Evolutionary conservation across 1,284 basidiomycete species (phyloP).

Genomic region (Heterobasidion irregulare): DNA sequence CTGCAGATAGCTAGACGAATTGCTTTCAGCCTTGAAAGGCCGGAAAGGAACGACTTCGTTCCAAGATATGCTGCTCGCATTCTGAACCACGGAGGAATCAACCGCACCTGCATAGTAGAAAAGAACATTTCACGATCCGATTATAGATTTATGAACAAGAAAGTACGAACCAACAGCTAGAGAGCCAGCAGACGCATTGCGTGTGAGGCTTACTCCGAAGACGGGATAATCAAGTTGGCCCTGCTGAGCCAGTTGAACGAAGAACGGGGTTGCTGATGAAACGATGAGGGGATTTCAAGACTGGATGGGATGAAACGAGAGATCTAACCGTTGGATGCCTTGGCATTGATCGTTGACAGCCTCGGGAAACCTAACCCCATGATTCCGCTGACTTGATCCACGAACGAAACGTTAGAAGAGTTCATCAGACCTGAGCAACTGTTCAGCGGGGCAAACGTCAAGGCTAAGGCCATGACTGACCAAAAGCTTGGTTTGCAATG

Average conservation of each 20-base stretch:
- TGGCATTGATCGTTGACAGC: conserved; percentile 48
- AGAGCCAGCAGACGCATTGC: conserved; percentile 44
- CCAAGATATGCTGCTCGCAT: conserved; percentile 57
- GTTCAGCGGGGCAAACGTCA: not conserved
- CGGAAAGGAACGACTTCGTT: conserved; percentile 66
- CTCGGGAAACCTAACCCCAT: conserved; percentile 70
- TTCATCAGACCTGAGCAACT: conserved; percentile 43
- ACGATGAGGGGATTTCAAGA: not conserved
- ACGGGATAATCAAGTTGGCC: conserved; percentile 65
- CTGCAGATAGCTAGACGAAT: conserved; percentile 67
- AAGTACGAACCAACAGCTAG: conserved; percentile 47
- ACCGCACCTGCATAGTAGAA: conserved; percentile 46
- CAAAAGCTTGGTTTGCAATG: conserved; percentile 53
- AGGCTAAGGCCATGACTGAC: conserved; percentile 27
- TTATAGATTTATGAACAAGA: not conserved
- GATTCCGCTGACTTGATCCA: conserved; percentile 58
- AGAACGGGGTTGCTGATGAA: conserved; percentile 52
- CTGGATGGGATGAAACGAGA: not conserved
- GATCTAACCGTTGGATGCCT: conserved; percentile 38
- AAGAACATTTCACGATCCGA: not conserved
- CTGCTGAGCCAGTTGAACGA: conserved; percentile 49
- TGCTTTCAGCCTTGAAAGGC: conserved; percentile 44
- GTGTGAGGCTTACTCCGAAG: conserved; percentile 59
- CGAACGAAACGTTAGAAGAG: conserved; percentile 51
- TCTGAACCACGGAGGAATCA: conserved; percentile 56